Conservation (phyloP, 352 stramenopile species). For the Globisporangium lucens region DNA sequence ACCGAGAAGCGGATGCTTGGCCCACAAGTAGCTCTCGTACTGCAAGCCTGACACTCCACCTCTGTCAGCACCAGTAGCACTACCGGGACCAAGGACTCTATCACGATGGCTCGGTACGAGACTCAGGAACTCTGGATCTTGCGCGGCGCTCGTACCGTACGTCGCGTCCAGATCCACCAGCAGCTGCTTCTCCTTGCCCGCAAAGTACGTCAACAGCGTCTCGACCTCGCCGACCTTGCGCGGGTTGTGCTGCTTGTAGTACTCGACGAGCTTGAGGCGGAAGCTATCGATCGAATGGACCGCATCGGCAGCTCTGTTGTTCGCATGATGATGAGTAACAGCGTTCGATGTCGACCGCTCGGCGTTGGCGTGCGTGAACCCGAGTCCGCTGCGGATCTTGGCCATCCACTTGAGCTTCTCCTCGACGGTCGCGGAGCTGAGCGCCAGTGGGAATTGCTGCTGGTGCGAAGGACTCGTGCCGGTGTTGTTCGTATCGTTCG, state of each 20-base stretch:
- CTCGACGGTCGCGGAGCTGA: slow-evolving; percentile 36
- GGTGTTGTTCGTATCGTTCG: slow-evolving; percentile 1
- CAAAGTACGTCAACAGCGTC: slow-evolving; percentile 57
- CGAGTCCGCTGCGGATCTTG: slow-evolving; percentile 45
- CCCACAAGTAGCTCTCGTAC: slow-evolving; percentile 34
- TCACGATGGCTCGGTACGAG: slow-evolving; percentile 20
- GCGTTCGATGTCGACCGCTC: not conserved
- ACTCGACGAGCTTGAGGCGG: slow-evolving; percentile 64
- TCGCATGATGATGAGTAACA: not conserved
- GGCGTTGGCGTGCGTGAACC: slow-evolving; percentile 22
- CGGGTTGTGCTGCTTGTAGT: slow-evolving; percentile 90
- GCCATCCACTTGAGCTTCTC: slow-evolving; percentile 54
- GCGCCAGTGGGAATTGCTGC: slow-evolving; percentile 20
- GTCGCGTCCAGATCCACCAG: slow-evolving; percentile 57
- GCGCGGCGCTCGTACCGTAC: slow-evolving; percentile 43
- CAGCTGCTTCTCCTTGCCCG: slow-evolving; percentile 52
- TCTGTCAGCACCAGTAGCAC: not conserved
- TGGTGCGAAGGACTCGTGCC: not conserved
- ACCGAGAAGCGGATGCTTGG: slow-evolving; percentile 39
- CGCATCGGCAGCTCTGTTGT: not conserved
- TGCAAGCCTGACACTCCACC: not conserved
- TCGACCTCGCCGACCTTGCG: slow-evolving; percentile 86
- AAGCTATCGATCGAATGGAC: slow-evolving; percentile 18
- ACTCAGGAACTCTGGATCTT: slow-evolving; percentile 26
- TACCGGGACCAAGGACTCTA: not conserved